Percentiles rank a stretch among this genome's conserved stretches.
These are phyloP conservation scores for Camelina sativa DNA, from an alignment of 345 rosid genomes.

Conservation along the genomic window DNA sequence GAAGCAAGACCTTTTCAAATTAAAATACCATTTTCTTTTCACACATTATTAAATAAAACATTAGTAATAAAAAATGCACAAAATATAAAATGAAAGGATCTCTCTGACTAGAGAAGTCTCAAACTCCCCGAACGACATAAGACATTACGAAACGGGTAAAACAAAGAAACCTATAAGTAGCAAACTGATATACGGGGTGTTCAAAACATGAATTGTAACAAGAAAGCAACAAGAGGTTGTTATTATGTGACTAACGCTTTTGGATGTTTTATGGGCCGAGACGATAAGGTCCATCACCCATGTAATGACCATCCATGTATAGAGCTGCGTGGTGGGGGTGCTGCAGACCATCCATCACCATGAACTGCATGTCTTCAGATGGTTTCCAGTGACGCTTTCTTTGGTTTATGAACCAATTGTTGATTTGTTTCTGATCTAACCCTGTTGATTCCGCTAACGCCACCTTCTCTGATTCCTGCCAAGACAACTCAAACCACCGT, in stretches of 20 bases:
- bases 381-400: slow-evolving; percentile 99
- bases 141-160: slow-evolving; percentile 6
- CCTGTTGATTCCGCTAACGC: slow-evolving; percentile 97
- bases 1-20: neutral
- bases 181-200: slow-evolving; percentile 15
- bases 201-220: slow-evolving; percentile 7
- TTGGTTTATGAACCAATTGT: slow-evolving; percentile 99
- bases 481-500: neutral
- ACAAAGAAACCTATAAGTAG: slow-evolving; percentile 27
- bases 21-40: neutral
- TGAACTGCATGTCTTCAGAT: slow-evolving; percentile 99
- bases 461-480: slow-evolving; percentile 93
- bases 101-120: slow-evolving; percentile 12
- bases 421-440: slow-evolving; percentile 96
- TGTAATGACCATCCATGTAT: slow-evolving; percentile 88
- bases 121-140: slow-evolving; percentile 14
- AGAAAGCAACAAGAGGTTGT: slow-evolving; percentile 23
- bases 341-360: slow-evolving; percentile 97
- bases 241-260: slow-evolving; percentile 22
- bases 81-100: neutral
- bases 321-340: slow-evolving; percentile 85
- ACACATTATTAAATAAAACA: slow-evolving; percentile 5
- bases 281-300: slow-evolving; percentile 93
- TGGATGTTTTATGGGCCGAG: slow-evolving; percentile 68
- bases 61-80: neutral